Evolutionary conservation across 2,329 filamentous ascomycete genomes (phyloP).

Genomic region (Zarea fungicola): DNA sequence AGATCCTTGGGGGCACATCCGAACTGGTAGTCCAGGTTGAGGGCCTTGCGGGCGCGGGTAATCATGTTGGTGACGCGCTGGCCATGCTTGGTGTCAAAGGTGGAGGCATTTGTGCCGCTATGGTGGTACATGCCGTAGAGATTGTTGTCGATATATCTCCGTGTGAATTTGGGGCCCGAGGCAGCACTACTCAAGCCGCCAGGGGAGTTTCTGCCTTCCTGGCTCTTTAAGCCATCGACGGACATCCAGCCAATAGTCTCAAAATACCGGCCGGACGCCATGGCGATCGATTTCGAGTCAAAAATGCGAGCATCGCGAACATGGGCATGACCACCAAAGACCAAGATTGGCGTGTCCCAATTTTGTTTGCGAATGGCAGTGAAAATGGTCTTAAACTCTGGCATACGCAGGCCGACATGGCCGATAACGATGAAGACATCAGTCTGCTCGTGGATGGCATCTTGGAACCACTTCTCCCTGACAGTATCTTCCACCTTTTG

Average conservation of each 20-base stretch:
- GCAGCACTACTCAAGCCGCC: conserved; percentile 20
- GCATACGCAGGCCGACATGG: conserved; percentile 76
- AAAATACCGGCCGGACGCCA: conserved; percentile 88
- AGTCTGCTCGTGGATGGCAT: conserved; percentile 75
- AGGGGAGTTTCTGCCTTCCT: conserved; percentile 19
- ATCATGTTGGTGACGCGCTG: conserved; percentile 68
- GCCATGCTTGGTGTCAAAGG: conserved; percentile 73
- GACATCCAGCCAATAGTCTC: conserved; percentile 95
- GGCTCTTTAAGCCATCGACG: conserved; percentile 56
- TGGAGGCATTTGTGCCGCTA: conserved; percentile 62
- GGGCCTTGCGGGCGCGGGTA: conserved; percentile 57
- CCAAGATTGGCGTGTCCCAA: conserved; percentile 79
- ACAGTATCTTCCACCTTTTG: conserved; percentile 74
- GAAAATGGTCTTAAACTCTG: conserved; percentile 73
- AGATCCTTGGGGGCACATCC: conserved; percentile 79
- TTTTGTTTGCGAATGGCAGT: conserved; percentile 70
- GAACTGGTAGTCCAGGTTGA: conserved; percentile 67
- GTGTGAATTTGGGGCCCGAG: conserved; percentile 55
- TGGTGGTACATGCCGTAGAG: conserved; percentile 79
- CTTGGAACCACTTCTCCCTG: conserved; percentile 81
- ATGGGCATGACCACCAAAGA: conserved; percentile 88
- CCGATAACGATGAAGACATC: conserved; percentile 85
- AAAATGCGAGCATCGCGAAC: conserved; percentile 80
- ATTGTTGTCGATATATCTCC: conserved; percentile 93
- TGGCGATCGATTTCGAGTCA: conserved; percentile 69